Conservation (phyloP, 768 basidiomycete species). For the Rubroboletus pulcherrimus region DNA sequence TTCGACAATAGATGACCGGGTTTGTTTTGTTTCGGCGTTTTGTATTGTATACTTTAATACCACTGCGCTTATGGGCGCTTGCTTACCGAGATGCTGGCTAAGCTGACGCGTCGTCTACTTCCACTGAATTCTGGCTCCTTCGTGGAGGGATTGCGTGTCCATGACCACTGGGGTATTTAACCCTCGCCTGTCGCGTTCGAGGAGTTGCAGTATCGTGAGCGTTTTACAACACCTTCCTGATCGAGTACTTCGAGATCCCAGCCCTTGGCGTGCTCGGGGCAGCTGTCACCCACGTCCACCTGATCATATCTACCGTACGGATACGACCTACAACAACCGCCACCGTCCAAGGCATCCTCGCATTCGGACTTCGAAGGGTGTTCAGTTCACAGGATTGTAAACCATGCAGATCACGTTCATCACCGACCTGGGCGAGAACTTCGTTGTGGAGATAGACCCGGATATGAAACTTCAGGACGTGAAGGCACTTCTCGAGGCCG, state of each 20-base stretch:
- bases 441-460: constrained; percentile 78
- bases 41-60: constrained; percentile 5
- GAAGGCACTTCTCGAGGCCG: constrained; percentile 90
- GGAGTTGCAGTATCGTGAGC: not conserved
- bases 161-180: constrained; percentile 14
- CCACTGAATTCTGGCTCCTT: constrained; percentile 22
- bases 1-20: constrained; percentile 22
- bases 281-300: not conserved
- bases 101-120: constrained; percentile 19
- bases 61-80: constrained; percentile 1
- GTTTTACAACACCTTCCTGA: constrained; percentile 24
- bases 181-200: not conserved
- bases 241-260: constrained; percentile 16
- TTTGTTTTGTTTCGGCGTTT: not conserved
- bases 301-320: constrained; percentile 2
- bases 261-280: not conserved
- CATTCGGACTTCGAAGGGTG: not conserved
- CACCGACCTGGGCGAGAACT: constrained; percentile 62
- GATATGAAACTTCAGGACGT: constrained; percentile 91
- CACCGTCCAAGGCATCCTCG: not conserved
- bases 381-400: not conserved
- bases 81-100: constrained; percentile 10
- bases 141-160: constrained; percentile 19
- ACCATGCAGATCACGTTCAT: constrained; percentile 72
- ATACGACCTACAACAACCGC: not conserved